Evolutionary conservation across 75 land plant species (phyloP).

Genomic region (Sequoiadendron giganteum): DNA sequence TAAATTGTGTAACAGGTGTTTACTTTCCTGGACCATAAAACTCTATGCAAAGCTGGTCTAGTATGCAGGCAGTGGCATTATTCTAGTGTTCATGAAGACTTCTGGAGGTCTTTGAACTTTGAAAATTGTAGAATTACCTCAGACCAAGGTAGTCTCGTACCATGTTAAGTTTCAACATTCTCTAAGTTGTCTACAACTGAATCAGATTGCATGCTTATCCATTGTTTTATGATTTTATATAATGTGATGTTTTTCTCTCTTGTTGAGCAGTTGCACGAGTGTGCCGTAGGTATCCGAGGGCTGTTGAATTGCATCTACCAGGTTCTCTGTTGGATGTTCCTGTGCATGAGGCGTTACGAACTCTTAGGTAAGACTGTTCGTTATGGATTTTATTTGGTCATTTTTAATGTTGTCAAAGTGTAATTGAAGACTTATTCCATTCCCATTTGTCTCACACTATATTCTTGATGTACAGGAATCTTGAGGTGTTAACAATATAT

Average conservation of each 20-base stretch:
- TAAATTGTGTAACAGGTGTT: constrained; percentile 57
- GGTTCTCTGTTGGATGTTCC: constrained; percentile 3
- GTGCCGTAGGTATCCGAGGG: constrained; percentile 9
- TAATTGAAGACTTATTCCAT: not conserved
- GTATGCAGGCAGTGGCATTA: constrained; percentile 91
- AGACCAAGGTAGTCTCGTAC: constrained; percentile 50
- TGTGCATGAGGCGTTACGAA: not conserved
- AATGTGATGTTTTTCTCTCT: not conserved
- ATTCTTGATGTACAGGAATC: not conserved
- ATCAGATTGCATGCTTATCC: not conserved
- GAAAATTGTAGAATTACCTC: constrained; percentile 52
- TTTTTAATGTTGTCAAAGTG: not conserved
- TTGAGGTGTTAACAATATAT: constrained; percentile 1
- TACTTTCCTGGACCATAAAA: constrained; percentile 70
- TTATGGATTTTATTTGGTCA: not conserved
- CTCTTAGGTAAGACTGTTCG: not conserved
- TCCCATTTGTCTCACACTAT: not conserved
- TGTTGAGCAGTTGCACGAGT: constrained; percentile 7
- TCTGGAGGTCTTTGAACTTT: constrained; percentile 91
- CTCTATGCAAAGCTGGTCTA: constrained; percentile 76
- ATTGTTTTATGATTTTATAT: not conserved
- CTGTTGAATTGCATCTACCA: constrained; percentile 5
- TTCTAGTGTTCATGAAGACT: constrained; percentile 93
- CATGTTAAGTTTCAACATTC: not conserved
- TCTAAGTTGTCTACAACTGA: not conserved